Percentiles rank a stretch among this genome's conserved stretches.
phyloP scores from a whole-genome alignment of 306 rosid species.

The Quercus parvula region DNA sequence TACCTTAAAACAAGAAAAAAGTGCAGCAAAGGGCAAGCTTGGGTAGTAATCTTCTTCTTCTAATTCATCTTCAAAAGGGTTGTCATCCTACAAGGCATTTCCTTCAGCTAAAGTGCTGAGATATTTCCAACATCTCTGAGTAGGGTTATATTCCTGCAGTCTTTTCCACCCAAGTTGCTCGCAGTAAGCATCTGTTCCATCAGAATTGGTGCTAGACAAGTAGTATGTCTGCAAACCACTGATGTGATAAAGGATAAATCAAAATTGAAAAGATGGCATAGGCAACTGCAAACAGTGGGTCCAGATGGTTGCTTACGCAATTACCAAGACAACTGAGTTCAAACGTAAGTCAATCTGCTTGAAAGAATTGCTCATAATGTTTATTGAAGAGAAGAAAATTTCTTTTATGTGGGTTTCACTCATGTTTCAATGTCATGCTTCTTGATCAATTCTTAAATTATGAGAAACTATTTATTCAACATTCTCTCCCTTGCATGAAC shows the following conservation, averaged over 20 bases:
- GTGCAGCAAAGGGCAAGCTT: constrained; percentile 89
- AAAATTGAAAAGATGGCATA: constrained; percentile 10
- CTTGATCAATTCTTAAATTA: background rate
- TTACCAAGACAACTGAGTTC: background rate
- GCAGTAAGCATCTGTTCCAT: constrained; percentile 74
- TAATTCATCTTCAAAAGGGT: constrained; percentile 56
- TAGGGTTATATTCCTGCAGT: constrained; percentile 70
- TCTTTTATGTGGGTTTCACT: background rate
- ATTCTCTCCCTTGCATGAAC: background rate
- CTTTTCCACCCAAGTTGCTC: constrained; percentile 80
- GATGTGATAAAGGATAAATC: constrained; percentile 25
- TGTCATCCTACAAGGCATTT: constrained; percentile 35
- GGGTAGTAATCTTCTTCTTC: constrained; percentile 86
- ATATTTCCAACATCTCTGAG: constrained; percentile 69
- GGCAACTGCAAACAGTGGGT: constrained; percentile 6
- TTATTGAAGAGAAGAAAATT: background rate
- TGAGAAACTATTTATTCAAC: background rate
- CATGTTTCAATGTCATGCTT: background rate
- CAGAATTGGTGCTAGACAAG: constrained; percentile 62
- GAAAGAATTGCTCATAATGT: too few relatives aligned
- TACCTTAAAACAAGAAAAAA: constrained; percentile 87
- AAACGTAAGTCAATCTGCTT: background rate
- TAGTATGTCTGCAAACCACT: constrained; percentile 88
- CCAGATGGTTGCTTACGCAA: constrained; percentile 7
- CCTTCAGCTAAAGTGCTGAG: constrained; percentile 66